phyloP scores from a whole-genome alignment of 805 yeast genomes.

The Myxozyma sirexii region DNA sequence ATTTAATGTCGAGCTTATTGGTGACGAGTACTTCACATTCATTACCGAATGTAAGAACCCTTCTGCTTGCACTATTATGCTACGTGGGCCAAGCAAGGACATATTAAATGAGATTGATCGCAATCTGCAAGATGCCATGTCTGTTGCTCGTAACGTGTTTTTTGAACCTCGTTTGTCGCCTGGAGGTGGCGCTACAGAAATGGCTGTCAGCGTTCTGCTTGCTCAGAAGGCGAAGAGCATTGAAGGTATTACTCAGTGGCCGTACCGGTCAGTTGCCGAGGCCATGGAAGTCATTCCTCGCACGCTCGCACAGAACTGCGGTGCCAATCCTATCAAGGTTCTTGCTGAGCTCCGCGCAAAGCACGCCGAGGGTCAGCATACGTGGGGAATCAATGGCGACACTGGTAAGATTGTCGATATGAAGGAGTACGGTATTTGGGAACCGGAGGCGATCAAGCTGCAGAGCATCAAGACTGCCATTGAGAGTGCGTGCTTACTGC shows the following conservation, averaged over 20 bases:
- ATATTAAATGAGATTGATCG: constrained; percentile 95
- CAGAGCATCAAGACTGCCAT: constrained; percentile 97
- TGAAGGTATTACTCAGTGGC: constrained; percentile 98
- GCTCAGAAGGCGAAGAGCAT: constrained; percentile 88
- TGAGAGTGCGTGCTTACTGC: constrained; percentile 90
- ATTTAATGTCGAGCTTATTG: constrained; percentile 91
- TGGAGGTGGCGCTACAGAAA: constrained; percentile 99
- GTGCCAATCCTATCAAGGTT: constrained; percentile 91
- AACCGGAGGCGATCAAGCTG: constrained; percentile 96
- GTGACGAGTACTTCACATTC: constrained; percentile 94
- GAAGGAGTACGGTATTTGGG: constrained; percentile 97
- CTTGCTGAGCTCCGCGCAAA: constrained; percentile 91
- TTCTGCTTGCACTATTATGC: constrained; percentile 86
- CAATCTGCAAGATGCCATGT: constrained; percentile 97
- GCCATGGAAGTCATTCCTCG: constrained; percentile 98
- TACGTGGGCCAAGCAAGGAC: constrained; percentile 97
- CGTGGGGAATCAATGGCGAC: constrained; percentile 95
- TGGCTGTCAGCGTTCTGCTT: constrained; percentile 90
- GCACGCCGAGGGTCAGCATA: constrained; percentile 82
- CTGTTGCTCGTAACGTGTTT: constrained; percentile 92
- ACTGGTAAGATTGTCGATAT: constrained; percentile 91
- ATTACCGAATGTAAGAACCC: constrained; percentile 81
- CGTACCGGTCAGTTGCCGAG: constrained; percentile 97
- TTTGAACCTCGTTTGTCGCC: constrained; percentile 94
- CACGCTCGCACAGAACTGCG: constrained; percentile 95